Evolutionary conservation across 345 rosid genomes (phyloP).

Genomic region (rapeseed (Brassica napus)): DNA sequence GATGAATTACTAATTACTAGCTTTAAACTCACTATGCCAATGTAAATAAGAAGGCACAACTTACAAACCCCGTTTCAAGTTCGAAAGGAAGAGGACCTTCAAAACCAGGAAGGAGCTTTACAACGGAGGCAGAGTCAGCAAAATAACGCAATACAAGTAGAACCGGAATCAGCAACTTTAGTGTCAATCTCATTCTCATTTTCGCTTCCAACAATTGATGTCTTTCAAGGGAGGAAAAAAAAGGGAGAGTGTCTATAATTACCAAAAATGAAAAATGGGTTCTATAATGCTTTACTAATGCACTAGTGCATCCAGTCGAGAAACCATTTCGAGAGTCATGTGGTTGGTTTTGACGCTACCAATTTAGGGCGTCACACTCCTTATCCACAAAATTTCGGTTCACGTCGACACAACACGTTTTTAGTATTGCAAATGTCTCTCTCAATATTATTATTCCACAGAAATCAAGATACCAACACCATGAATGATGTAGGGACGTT

Average conservation of each 20-base stretch:
- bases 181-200: neutral
- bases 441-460: neutral
- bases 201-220: neutral
- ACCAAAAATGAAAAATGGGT: neutral
- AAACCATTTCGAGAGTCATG: neutral
- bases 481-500: slow-evolving; percentile 4
- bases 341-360: neutral
- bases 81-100: slow-evolving; percentile 48
- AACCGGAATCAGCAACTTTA: neutral
- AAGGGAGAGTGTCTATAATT: neutral
- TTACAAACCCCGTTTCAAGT: slow-evolving; percentile 53
- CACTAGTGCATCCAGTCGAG: neutral
- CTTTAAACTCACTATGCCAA: neutral
- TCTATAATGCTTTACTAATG: neutral
- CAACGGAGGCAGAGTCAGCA: slow-evolving; percentile 27
- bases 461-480: neutral
- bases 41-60: neutral
- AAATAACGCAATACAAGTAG: neutral
- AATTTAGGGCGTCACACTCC: neutral
- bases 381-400: neutral
- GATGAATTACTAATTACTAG: neutral
- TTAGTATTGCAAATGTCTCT: neutral
- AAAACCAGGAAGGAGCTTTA: slow-evolving; percentile 47
- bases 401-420: neutral
- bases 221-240: neutral